A percentile compares a stretch with the other conserved stretches of the same genome.
These are phyloP conservation scores for Hymenoscyphus fraxineus DNA, from an alignment of 2,329 filamentous ascomycete genomes.

Conservation along the genomic window DNA sequence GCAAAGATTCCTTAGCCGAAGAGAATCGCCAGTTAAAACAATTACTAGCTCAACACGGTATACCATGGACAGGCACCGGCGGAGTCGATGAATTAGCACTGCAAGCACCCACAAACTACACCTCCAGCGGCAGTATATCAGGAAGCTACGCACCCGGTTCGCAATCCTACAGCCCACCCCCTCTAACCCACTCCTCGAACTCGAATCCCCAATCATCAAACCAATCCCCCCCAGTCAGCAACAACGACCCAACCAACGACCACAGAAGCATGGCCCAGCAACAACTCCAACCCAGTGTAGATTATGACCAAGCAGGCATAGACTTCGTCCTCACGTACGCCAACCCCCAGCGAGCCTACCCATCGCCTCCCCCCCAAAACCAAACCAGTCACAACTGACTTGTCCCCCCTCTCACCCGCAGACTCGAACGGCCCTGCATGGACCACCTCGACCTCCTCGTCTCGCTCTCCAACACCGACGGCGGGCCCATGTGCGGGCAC, in stretches of 20 bases:
- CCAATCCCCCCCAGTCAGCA: not conserved
- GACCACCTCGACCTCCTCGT: conserved; percentile 80
- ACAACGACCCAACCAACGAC: conserved; percentile 7
- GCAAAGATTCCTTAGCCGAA: conserved; percentile 70
- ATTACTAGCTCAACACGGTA: conserved; percentile 51
- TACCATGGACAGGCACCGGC: conserved; percentile 37
- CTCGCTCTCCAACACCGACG: conserved; percentile 53
- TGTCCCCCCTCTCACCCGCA: conserved; percentile 36
- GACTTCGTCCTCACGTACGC: conserved; percentile 89
- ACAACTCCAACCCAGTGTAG: conserved; percentile 44
- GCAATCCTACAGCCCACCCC: conserved; percentile 31
- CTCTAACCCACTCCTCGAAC: conserved; percentile 20
- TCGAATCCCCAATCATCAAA: conserved; percentile 18
- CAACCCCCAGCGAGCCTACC: conserved; percentile 59
- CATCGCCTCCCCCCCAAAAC: conserved; percentile 60
- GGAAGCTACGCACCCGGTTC: conserved; percentile 56
- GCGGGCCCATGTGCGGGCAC: conserved; percentile 75
- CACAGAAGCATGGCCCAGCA: conserved; percentile 27
- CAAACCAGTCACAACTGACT: conserved; percentile 50
- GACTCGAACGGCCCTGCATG: conserved; percentile 93
- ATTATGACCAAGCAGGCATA: conserved; percentile 80
- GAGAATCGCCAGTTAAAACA: conserved; percentile 74
- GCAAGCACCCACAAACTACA: conserved; percentile 46
- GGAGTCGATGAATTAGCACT: conserved; percentile 35
- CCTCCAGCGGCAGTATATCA: conserved; percentile 55